Base-by-base conservation (phyloP, 371 early-diverging fungal species). In the Rhizopus arrhizus region DNA sequence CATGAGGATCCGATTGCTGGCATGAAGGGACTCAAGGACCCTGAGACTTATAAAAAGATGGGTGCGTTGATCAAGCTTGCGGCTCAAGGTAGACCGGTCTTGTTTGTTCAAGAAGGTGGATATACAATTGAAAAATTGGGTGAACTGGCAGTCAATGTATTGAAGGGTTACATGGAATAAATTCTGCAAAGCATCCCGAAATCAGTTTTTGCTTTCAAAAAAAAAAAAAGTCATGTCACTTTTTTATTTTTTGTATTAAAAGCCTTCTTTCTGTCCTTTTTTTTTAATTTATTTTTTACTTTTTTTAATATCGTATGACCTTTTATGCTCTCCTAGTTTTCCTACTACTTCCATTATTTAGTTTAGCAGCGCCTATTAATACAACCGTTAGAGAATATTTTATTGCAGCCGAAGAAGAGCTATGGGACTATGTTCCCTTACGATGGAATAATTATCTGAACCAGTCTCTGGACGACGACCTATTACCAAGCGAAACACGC, bases 101-200 rank as follows among this genome's bases (percentile, higher is more conserved):
- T 91, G 50, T 91, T 91, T 78, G 84, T 91, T 1, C 87, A 88
- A 74, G 89, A 91, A 65, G 91, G 91, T 10, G 90, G 89, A 9
- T 89, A 89, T 55, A 82, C 78, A 29, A 57, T 89, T 3, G 81
- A 80, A 29, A 78, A 72, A 35, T 58, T 90, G 40, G 89, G 89
- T 3, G 47, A 68, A n/a, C 80, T 87, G 53, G 87, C 86, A 0
- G 75, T 74, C 5, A 77, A 80, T 45, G 80, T 89, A 8, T 67
- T 89, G 22, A 53, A 72, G 40, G 89, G 89, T 8, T 87, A 68
- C 53, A 15, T 64, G 7, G 64, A 62, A 41, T 13, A 36, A 52
- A 32, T 28, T n/a, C 13, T 15, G 8, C 9, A 29, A 48, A 48
- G 7, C 22, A 48, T 22, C 31, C 48, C 28, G 28, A 7, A 22